Percentiles rank a stretch among this genome's conserved stretches.
These are phyloP conservation scores for Ogataea glucozyma DNA, from an alignment of 805 yeast species.

Conservation along the genomic window DNA sequence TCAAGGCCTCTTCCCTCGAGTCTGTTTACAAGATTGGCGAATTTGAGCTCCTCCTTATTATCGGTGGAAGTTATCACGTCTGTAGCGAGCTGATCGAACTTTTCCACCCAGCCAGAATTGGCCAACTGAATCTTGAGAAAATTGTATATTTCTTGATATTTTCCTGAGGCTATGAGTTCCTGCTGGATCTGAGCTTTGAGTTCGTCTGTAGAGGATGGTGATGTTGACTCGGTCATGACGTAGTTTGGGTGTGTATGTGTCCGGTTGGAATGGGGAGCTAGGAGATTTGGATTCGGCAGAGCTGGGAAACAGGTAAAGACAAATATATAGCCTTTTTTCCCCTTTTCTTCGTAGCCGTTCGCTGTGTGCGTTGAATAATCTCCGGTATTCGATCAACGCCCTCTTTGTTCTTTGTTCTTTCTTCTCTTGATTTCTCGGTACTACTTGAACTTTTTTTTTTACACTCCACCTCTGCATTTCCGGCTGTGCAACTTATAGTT, in stretches of 20 bases:
- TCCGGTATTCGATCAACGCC: too few species aligned
- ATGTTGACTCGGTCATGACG: constrained; percentile 17
- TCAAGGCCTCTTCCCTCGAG: constrained; percentile 67
- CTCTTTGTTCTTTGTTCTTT: background rate
- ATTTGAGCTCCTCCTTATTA: constrained; percentile 38
- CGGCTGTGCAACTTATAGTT: too few species aligned
- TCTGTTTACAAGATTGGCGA: constrained; percentile 49
- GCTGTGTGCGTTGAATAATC: too few species aligned
- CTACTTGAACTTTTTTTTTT: too few species aligned
- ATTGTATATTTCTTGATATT: constrained; percentile 72
- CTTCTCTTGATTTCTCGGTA: too few species aligned
- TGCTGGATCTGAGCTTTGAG: constrained; percentile 66
- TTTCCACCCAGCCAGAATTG: constrained; percentile 85
- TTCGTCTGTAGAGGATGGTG: constrained; percentile 21
- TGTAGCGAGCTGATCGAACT: constrained; percentile 60
- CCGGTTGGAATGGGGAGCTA: background rate
- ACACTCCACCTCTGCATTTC: too few species aligned
- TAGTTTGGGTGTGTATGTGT: background rate
- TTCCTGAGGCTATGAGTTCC: constrained; percentile 73
- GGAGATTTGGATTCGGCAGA: too few species aligned
- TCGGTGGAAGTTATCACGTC: constrained; percentile 38
- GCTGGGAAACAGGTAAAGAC: too few species aligned
- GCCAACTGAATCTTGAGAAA: constrained; percentile 62
- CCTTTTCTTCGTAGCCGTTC: too few species aligned
- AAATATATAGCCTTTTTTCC: too few species aligned